Percentiles rank a stretch among this genome's conserved stretches.
phyloP scores from a whole-genome alignment of 2,329 filamentous ascomycete genomes.

The Hymenoscyphus fraxineus region DNA sequence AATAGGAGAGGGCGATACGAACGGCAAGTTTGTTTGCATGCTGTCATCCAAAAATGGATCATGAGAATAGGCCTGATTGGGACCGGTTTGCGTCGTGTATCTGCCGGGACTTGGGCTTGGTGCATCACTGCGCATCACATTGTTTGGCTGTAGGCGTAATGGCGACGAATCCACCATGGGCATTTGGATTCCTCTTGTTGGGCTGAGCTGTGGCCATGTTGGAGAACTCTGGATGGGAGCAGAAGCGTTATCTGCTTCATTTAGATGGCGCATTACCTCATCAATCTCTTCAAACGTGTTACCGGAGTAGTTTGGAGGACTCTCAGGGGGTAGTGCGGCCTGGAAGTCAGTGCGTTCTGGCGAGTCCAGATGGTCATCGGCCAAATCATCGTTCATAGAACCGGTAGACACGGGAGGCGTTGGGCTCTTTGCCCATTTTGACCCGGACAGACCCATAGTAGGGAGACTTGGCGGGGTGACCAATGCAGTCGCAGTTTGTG shows the following conservation, averaged over 20 bases:
- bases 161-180: constrained; percentile 45
- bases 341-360: constrained; percentile 29
- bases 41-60: constrained; percentile 36
- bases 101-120: constrained; percentile 69
- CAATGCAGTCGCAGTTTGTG: constrained; percentile 11
- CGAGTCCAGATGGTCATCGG: constrained; percentile 22
- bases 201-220: constrained; percentile 45
- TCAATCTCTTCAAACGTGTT: constrained; percentile 78
- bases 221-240: constrained; percentile 34
- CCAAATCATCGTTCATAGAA: constrained; percentile 18
- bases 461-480: constrained; percentile 17
- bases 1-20: constrained; percentile 54
- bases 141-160: constrained; percentile 49
- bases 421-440: constrained; percentile 31
- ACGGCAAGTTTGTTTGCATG: constrained; percentile 38
- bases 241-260: constrained; percentile 64
- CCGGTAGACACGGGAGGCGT: constrained; percentile 21
- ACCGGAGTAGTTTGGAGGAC: constrained; percentile 18
- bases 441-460: constrained; percentile 23
- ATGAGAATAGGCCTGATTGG: constrained; percentile 43
- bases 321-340: constrained; percentile 27
- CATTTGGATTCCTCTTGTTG: constrained; percentile 38
- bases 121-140: constrained; percentile 61
- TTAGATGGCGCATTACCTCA: constrained; percentile 83
- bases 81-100: constrained; percentile 42